Conservation (phyloP, 2,329 filamentous ascomycete species). For the Fusarium sp. region DNA sequence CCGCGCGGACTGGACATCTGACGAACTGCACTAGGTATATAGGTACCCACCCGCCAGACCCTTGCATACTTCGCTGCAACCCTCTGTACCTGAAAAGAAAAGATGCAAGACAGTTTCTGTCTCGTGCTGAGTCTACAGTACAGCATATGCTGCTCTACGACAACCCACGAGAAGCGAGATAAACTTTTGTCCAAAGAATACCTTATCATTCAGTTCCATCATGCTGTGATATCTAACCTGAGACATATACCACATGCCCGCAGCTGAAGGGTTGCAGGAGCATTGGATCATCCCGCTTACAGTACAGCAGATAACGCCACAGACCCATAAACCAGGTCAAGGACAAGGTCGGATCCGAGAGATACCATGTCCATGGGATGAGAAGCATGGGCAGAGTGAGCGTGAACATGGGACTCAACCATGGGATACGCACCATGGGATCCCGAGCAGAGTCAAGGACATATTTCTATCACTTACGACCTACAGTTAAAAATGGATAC, state of each 20-base stretch:
- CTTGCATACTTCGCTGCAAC: neutral
- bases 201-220: neutral
- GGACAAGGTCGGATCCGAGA: neutral
- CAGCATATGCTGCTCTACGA: slow-evolving; percentile 4
- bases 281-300: slow-evolving; percentile 1
- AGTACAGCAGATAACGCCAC: neutral
- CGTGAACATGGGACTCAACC: neutral
- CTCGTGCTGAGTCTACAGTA: neutral
- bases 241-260: neutral
- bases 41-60: neutral
- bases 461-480: neutral
- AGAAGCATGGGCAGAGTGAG: neutral
- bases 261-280: neutral
- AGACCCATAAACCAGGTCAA: neutral
- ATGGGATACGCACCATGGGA: neutral
- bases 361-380: neutral
- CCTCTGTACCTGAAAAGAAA: neutral
- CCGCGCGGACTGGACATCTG: slow-evolving; percentile 11
- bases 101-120: neutral
- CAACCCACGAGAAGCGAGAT: neutral
- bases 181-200: neutral
- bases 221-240: slow-evolving; percentile 4
- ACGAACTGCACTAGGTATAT: slow-evolving; percentile 4
- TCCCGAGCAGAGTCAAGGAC: neutral
- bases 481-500: neutral